phyloP scores from a whole-genome alignment of 75 land plant genomes.

The Chamaecyparis obtusa region DNA sequence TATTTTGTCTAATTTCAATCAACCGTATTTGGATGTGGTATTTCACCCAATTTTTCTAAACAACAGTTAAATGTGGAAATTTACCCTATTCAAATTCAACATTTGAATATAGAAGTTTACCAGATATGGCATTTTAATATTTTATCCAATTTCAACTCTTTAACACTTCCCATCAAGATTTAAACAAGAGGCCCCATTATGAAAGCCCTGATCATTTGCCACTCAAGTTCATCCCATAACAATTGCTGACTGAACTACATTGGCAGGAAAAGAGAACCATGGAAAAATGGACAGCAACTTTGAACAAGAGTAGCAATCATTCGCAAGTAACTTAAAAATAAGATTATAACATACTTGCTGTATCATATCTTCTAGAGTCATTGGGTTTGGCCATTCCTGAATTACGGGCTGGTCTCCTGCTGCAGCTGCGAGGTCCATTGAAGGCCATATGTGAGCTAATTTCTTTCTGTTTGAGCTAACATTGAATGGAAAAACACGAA shows the following conservation, averaged over 20 bases:
- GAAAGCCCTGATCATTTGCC: too few species aligned
- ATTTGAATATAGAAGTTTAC: too few species aligned
- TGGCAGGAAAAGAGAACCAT: not conserved
- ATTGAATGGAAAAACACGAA: not conserved
- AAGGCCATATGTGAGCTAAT: constrained; percentile 1
- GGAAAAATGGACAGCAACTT: not conserved
- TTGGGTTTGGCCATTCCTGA: constrained; percentile 31
- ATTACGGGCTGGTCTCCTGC: constrained; percentile 6
- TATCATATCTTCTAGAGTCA: constrained; percentile 30
- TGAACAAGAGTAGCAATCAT: not conserved
- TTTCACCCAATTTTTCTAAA: too few species aligned
- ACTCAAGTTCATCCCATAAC: too few species aligned
- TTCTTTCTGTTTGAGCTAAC: not conserved
- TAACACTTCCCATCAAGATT: too few species aligned
- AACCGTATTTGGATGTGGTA: too few species aligned
- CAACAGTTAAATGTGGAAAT: too few species aligned
- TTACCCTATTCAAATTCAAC: too few species aligned
- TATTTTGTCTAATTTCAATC: too few species aligned
- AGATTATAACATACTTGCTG: constrained; percentile 21
- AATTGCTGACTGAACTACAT: not conserved
- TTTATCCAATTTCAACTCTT: too few species aligned
- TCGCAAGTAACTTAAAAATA: not conserved
- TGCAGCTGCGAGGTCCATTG: not conserved
- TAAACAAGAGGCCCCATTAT: too few species aligned
- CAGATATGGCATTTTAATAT: too few species aligned